These are phyloP conservation scores for Solanum aculeatissimum DNA, from an alignment of 305 asterid genomes.

Conservation along the genomic window DNA sequence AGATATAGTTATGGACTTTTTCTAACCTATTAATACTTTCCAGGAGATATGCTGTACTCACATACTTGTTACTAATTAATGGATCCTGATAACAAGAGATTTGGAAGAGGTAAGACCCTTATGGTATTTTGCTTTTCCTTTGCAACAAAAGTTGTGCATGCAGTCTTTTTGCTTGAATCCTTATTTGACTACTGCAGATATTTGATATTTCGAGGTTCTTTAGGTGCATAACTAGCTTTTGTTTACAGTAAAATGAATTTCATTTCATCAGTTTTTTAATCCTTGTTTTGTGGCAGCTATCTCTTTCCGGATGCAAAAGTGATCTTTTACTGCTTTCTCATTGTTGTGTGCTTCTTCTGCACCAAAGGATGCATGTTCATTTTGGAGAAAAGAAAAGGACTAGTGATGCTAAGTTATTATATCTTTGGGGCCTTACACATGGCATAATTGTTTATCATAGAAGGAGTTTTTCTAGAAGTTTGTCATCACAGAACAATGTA, in stretches of 20 bases:
- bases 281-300: background rate
- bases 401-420: background rate
- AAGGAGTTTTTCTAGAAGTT: background rate
- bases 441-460: background rate
- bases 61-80: constrained; percentile 13
- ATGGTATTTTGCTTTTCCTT: background rate
- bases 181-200: background rate
- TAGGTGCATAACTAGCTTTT: background rate
- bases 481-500: background rate
- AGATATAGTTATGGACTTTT: background rate
- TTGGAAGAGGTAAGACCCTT: constrained; percentile 30
- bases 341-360: background rate
- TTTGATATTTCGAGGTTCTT: background rate
- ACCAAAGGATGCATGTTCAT: background rate
- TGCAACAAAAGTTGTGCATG: background rate
- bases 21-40: background rate
- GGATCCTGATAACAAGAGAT: constrained; percentile 31
- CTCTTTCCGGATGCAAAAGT: background rate
- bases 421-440: background rate
- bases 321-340: background rate
- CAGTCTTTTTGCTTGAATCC: background rate
- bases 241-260: background rate
- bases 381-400: background rate
- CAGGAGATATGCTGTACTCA: constrained; percentile 15
- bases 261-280: background rate